phyloP scores from a whole-genome alignment of 768 basidiomycete species.

The Mycena albidolilacea region DNA sequence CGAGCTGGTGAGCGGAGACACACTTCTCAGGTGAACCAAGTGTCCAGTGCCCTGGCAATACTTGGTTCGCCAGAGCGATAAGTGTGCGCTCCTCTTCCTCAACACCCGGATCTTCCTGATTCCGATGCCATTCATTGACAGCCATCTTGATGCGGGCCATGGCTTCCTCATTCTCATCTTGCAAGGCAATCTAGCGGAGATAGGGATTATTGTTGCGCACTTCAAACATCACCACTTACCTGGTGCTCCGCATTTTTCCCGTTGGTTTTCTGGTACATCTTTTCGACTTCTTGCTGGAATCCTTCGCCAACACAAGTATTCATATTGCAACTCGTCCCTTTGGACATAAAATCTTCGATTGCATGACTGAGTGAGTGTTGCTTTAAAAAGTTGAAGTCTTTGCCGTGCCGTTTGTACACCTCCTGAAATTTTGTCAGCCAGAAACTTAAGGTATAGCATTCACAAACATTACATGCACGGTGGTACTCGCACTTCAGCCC shows the following conservation, averaged over 20 bases:
- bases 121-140: slow-evolving; percentile 10
- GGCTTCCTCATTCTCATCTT: slow-evolving; percentile 24
- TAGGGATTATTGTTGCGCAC: background rate
- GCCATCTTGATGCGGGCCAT: slow-evolving; percentile 25
- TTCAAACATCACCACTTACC: slow-evolving; percentile 11
- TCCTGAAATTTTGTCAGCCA: too few relatives aligned
- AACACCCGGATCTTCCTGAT: background rate
- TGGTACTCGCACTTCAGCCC: too few relatives aligned
- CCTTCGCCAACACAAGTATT: too few relatives aligned
- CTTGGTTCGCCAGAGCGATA: too few relatives aligned
- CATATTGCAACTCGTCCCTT: slow-evolving; percentile 20
- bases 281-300: slow-evolving; percentile 25
- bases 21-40: too few relatives aligned
- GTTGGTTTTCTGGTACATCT: slow-evolving; percentile 25
- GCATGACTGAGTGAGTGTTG: slow-evolving; percentile 21
- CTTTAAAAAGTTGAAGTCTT: slow-evolving; percentile 25
- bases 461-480: too few relatives aligned
- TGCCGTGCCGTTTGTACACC: background rate
- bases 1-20: too few relatives aligned
- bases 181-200: slow-evolving; percentile 9
- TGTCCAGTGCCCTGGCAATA: too few relatives aligned
- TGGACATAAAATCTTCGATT: background rate
- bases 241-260: slow-evolving; percentile 28
- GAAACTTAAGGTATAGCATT: too few relatives aligned
- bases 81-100: slow-evolving; percentile 1